Base-by-base conservation (phyloP, 2,329 filamentous ascomycete genomes). In the Fusarium citri region DNA sequence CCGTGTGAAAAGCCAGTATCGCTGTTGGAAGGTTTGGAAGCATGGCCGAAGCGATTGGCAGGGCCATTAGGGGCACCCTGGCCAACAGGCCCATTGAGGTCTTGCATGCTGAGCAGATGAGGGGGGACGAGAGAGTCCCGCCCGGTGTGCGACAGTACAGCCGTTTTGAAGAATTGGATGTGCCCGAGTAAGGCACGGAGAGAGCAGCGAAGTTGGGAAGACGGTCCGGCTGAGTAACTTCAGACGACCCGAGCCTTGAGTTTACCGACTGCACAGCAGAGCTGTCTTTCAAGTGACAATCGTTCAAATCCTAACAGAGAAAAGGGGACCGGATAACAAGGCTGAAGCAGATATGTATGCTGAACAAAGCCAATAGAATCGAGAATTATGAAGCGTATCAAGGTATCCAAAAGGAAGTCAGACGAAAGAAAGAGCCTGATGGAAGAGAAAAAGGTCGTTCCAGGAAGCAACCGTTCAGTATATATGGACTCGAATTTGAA, bases 1-100 rank as follows among this genome's bases (percentile, higher is more conserved):
- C 93, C 94, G 79, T 97, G 94, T 50, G 94, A 97, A 82, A 97
- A 97, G 71, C 94, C 94, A 49, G 93, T 96, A 75, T 94, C 92
- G 78, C 93, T 89, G 81, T 88, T 93, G 70, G 92, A 92, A 68
- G 93, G 91, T 84, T 97, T 97, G 59, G 92, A 93, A 67, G 89
- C 88, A 76, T 92, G 89, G 73, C 90, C 89, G 76, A 91, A 91
- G 83, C 88, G 92, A 80, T 79, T 86, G 84, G 87, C 73, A 85
- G 86, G 78, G 84, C 88, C 72, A 48, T 78, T 76, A 48, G 73
- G 72, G 43, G 68, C 73, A 47, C 75, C 75, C 58, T 79, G 78
- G 76, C 83, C 86, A 71, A 88, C 85, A 73, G 87, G 85, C 73
- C 86, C 85, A 76, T 92, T 90, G 82, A 93, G 89, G 83, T 93